These are phyloP conservation scores for Yarrowia sp. DNA, from an alignment of 805 yeast species.

Conservation along the genomic window DNA sequence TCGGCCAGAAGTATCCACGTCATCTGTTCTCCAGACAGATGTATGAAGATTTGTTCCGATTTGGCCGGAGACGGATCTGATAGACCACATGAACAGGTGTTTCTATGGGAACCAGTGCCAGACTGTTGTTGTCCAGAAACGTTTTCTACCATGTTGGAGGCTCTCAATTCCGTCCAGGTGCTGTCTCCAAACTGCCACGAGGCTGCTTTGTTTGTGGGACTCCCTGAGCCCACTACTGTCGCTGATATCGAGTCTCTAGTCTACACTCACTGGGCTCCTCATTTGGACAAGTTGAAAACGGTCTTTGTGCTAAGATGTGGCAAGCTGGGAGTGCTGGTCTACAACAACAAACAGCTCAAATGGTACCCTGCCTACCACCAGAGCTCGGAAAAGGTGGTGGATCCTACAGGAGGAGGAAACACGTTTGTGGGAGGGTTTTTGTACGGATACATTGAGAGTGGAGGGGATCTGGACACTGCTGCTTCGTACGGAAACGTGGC, in stretches of 20 bases:
- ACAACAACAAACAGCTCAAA: slow-evolving; percentile 33
- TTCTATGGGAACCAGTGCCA: slow-evolving; percentile 87
- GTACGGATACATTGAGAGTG: slow-evolving; percentile 47
- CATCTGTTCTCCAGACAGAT: slow-evolving; percentile 68
- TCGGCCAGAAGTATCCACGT: slow-evolving; percentile 48
- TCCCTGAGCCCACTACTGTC: slow-evolving; percentile 43
- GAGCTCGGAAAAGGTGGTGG: slow-evolving; percentile 50
- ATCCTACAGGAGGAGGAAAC: slow-evolving; percentile 96
- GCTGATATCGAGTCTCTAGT: slow-evolving; percentile 45
- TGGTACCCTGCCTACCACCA: slow-evolving; percentile 76
- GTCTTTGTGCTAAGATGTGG: slow-evolving; percentile 68
- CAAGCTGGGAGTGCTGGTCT: slow-evolving; percentile 57
- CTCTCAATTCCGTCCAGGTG: slow-evolving; percentile 50
- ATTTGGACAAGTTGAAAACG: background rate
- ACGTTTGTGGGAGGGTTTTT: slow-evolving; percentile 80
- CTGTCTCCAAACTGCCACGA: slow-evolving; percentile 85
- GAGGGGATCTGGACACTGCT: slow-evolving; percentile 44
- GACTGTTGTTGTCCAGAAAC: slow-evolving; percentile 59
- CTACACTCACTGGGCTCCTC: background rate
- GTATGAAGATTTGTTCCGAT: slow-evolving; percentile 46
- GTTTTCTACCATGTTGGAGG: slow-evolving; percentile 39
- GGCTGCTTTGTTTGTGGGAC: slow-evolving; percentile 61
- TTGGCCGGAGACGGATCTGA: slow-evolving; percentile 28
- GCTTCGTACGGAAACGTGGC: slow-evolving; percentile 72
- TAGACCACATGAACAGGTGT: slow-evolving; percentile 39